phyloP scores from a whole-genome alignment of 345 rosid species.

The Geranium rotundifolium region DNA sequence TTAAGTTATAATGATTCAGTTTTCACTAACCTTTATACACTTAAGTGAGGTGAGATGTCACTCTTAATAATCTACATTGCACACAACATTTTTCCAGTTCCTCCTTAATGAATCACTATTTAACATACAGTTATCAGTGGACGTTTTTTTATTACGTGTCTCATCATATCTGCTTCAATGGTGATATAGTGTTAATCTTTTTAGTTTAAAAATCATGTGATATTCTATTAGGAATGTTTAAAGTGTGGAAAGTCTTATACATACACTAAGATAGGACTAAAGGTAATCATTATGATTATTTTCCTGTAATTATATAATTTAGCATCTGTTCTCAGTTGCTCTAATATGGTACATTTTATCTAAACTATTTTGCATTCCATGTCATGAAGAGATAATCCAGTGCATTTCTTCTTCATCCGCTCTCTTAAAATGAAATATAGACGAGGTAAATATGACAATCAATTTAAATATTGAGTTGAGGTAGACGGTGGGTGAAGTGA shows the following conservation, averaged over 20 bases:
- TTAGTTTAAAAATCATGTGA: neutral
- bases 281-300: too few relatives aligned
- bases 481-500: too few relatives aligned
- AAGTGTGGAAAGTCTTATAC: neutral
- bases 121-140: too few relatives aligned
- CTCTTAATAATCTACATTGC: neutral
- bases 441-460: neutral
- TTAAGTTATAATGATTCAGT: constrained; percentile 5
- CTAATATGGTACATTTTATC: neutral
- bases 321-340: too few relatives aligned
- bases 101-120: too few relatives aligned
- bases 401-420: neutral
- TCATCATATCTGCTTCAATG: neutral
- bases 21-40: constrained; percentile 2
- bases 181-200: too few relatives aligned
- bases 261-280: too few relatives aligned
- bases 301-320: too few relatives aligned
- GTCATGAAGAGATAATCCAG: neutral
- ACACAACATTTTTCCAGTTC: too few relatives aligned
- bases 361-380: neutral
- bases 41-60: neutral
- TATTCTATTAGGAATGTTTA: neutral
- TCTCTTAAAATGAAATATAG: neutral
- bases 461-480: neutral
- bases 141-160: neutral